Base-by-base conservation (phyloP, 768 basidiomycete species). In the Boletus sp. region DNA sequence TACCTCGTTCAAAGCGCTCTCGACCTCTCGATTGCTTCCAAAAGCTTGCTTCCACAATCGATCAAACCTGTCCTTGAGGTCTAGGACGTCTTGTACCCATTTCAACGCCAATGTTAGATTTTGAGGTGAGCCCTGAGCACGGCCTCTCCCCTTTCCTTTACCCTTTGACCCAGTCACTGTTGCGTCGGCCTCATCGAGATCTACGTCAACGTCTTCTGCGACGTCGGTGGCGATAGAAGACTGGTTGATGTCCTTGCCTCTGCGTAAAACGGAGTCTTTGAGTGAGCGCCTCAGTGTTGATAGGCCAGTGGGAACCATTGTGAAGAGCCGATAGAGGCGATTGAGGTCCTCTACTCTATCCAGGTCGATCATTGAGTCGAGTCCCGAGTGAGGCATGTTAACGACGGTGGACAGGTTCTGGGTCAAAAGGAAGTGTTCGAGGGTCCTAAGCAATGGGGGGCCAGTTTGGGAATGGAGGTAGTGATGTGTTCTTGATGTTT, bases 81-180 rank as follows among this genome's bases (percentile, higher is more conserved):
- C 84, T 13, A 99, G 76, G 15, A 97, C 88, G 60, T 88, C 85
- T 68, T 96, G 87, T 0, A 98, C 96, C 97, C 97, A 99, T 67
- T 83, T 85, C 51, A 96, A 73, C 5, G 96, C 97, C 29, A 82
- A 63, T 13, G 74, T 68, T 21, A 85, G 70, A 0, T 84, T 74
- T 71, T 54, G 74, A 64, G 39, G 73, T 61, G 35, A 67, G 61
- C 32, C 71, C 65, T 57, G 78, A 77, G 55, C 69, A 53, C 76
- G 80, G 55, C 67, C 75, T 71, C 79, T 87, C 25, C 75, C 77
- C 70, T 80, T 87, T 10, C 74, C 78, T 74, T 80, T 90, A 50
- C 71, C 79, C 62, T 76, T 80, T 56, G 61, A 58, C 19, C 69
- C 68, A 11, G 67, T 58, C 11, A 62, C 63, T 27, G 72, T 70